Base-by-base conservation (phyloP, 1,139 yeast species). In the Saccharomyces hybrid region DNA sequence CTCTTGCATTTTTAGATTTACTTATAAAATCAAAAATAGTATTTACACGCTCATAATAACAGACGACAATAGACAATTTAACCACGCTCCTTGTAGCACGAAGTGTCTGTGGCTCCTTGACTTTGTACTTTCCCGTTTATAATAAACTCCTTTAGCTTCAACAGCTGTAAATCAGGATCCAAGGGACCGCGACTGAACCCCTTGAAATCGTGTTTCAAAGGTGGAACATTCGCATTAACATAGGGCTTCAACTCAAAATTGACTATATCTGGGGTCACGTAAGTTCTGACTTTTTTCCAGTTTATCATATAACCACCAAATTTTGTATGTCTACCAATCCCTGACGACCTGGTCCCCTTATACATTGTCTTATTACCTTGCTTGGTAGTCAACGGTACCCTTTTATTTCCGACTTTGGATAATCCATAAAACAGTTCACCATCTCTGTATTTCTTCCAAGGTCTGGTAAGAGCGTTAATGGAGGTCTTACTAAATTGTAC, bases 281-380 rank as follows among this genome's bases (percentile, higher is more conserved):
- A 93, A 0, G 98, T 90, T 66, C 97, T 80, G 32, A 91, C 99
- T 68, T 86, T 89, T 46, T 74, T 72, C 89, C 96, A 93, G 73
- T 88, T 80, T 60, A 93, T 80, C 14, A 81, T 76, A 70, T 88
- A 95, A 42, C 81, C 80, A 53, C 96, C 97, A 60, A 78, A 78
- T 41, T 78, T 76, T 55, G 95, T 86, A 68, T 86, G 82, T 55
- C 77, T 78, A 68, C 99, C 99, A 59, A 89, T 82, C 71, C 98
- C 97, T 1, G 96, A 80, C 4, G 99, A 88, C 58, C 98, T 81
- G 23, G 98, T 93, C 75, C 99, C 99, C 71, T 91, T 93, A 74
- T 95, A 93, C 74, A 79, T 88, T 65, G 87, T 84, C 76, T 91
- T 90, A 74, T 91, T 93, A 65, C 99, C 98, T 69, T 89, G 93